Base-by-base conservation (phyloP, 257 asterid genomes). In the Ballota nigra region DNA sequence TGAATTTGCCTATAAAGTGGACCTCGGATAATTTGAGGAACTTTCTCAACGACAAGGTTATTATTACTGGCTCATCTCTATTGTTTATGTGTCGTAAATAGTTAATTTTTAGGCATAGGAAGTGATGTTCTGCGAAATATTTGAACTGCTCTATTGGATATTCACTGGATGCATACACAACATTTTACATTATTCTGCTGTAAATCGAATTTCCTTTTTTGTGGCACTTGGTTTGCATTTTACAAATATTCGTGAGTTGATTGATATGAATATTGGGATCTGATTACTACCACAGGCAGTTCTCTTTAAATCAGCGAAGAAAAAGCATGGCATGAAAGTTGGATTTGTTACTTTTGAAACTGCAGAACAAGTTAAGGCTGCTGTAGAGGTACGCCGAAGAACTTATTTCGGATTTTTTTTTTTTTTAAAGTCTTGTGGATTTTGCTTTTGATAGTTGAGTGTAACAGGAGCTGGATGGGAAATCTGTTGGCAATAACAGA, bases 1-100 rank as follows among this genome's bases (percentile, higher is more conserved):
- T 87, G 67, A 84, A 89, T 78, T 89, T 92, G 72, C 98, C 99
- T 9, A 87, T 88, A 96, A 92, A 83, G 78, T 95, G 99, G 99
- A 71, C 72, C 73, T 69, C 92, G 13, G 97, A 92, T 81, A 76
- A 88, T 18, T 78, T 95, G 63, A 81, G 93, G 89, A 76, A 52
- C 65, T 91, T 89, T 34, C 86, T 93, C n/a, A 78, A 60, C 6
- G 85, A 85, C 7, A 82, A 91, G 86, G 98, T 86, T 34, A 18
- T 47, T 66, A 36, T 23, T 73, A 34, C 28, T 33, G 5, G 60
- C 74, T 72, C 33, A 11, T 18, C 52, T 10, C 8, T 11, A 1
- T 53, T 38, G 43, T 52, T 23, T 60, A 0, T 61, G 11, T 70
- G 69, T 24, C 24, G 23, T 3, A 29, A 24, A 22, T 63, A 8